Conservation (phyloP, 1,139 yeast species). For the Scheffersomyces segobiensis region DNA sequence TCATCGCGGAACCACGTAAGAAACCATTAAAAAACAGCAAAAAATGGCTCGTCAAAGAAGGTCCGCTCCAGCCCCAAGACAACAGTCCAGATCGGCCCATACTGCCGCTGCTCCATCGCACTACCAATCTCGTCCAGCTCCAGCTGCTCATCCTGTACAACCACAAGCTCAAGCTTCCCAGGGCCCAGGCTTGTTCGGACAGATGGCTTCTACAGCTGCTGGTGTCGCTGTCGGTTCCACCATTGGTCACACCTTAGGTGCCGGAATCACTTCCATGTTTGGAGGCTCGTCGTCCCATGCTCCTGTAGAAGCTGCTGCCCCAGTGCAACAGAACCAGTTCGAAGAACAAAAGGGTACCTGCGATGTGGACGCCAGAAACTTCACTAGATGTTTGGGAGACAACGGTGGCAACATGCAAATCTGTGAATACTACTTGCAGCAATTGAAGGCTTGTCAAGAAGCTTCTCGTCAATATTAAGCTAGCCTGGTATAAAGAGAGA, state of each 20-base stretch:
- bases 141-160: conserved; percentile 37
- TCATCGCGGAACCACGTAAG: not conserved
- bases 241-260: conserved; percentile 94
- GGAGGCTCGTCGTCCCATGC: conserved; percentile 74
- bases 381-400: conserved; percentile 93
- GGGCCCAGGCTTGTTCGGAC: conserved; percentile 87
- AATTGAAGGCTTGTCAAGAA: conserved; percentile 95
- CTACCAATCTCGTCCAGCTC: conserved; percentile 35
- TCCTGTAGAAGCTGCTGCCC: conserved; percentile 43
- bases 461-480: conserved; percentile 77
- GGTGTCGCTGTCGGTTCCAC: conserved; percentile 99
- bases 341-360: conserved; percentile 60
- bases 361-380: conserved; percentile 90
- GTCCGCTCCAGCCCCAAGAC: conserved; percentile 62
- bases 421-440: conserved; percentile 95
- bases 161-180: conserved; percentile 46
- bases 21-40: not conserved
- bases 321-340: conserved; percentile 33
- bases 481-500: not conserved
- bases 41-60: conserved; percentile 65
- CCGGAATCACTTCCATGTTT: conserved; percentile 85
- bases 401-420: conserved; percentile 94
- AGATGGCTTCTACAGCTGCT: conserved; percentile 98
- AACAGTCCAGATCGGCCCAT: conserved; percentile 71
- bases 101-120: conserved; percentile 65